Evolutionary conservation across 768 basidiomycete species (phyloP).

Genomic region (Tylopilus felleus): DNA sequence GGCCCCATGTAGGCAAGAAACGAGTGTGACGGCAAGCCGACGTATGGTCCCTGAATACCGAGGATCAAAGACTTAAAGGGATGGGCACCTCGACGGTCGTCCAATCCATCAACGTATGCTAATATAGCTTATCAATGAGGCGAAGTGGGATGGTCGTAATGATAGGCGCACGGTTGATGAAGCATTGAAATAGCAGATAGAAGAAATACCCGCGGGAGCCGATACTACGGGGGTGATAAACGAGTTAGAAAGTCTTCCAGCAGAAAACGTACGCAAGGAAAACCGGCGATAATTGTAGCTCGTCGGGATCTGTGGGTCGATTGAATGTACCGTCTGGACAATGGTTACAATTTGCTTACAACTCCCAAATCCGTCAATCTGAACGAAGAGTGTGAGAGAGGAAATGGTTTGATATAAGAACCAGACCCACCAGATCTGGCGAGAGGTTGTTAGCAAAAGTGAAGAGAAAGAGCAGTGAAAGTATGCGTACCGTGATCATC

Average conservation of each 20-base stretch:
- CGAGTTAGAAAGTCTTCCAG: background rate
- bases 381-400: background rate
- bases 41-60: slow-evolving; percentile 71
- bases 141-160: background rate
- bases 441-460: slow-evolving; percentile 12
- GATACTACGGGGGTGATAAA: slow-evolving; percentile 46
- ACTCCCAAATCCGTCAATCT: slow-evolving; percentile 84
- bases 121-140: background rate
- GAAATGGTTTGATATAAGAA: background rate
- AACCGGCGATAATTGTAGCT: slow-evolving; percentile 67
- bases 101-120: slow-evolving; percentile 60
- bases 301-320: slow-evolving; percentile 65
- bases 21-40: slow-evolving; percentile 80
- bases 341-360: slow-evolving; percentile 44
- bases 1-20: slow-evolving; percentile 80
- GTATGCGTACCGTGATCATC: slow-evolving; percentile 71
- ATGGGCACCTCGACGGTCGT: slow-evolving; percentile 59
- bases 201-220: slow-evolving; percentile 87
- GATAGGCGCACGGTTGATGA: slow-evolving; percentile 61
- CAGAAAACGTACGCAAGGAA: slow-evolving; percentile 56
- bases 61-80: slow-evolving; percentile 69
- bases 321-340: background rate
- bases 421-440: slow-evolving; percentile 45
- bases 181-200: slow-evolving; percentile 93
- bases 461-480: background rate